Base-by-base conservation (phyloP, 495 filamentous ascomycete genomes). In the Letharia columbiana region DNA sequence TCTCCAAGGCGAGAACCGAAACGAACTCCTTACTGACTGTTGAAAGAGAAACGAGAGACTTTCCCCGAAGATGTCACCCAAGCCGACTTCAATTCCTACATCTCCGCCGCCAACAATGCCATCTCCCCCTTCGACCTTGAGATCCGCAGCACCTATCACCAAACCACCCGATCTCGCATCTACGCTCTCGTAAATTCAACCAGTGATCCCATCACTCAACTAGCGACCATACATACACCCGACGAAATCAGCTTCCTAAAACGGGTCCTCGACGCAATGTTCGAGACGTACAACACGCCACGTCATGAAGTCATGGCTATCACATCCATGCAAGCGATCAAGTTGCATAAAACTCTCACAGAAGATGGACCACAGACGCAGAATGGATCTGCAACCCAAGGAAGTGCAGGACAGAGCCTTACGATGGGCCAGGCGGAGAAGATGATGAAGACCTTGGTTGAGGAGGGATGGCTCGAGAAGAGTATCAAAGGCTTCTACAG, bases 221-320 rank as follows among this genome's bases (percentile, higher is more conserved):
- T 96, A 35, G 91, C 91, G n/a, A 98, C 94, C 1, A 84, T 82
- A 0, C 86, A 87, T 73, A 79, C 85, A 0, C 77, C 90, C 28
- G 95, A 98, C 66, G 92, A 98, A 77, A 91, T 98, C 45, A 83
- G 89, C 15, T 98, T 89, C 74, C 81, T 98, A 64, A 91, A 95
- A 77, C 79, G 94, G 2, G 73, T 98, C 20, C 85, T 98, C 0
- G 93, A 98, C 75, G 86, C 83, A 68, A 96, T 98, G 87, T 98
- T 97, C 72, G 89, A 92, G 58, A 87, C 81, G 6, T 83, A 91
- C 73, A 97, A 98, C 70, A 91, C 87, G 0, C 77, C 76, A 33
- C 77, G 84, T 2, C 83, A 84, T 66, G 93, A 98, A 75, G 82
- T 91, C 59, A 88, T 96, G 85, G 90, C 88, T 0, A 78, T 96